These are phyloP conservation scores for Leishmania turanica DNA, from an alignment of 208 protist genomes.

Conservation along the genomic window DNA sequence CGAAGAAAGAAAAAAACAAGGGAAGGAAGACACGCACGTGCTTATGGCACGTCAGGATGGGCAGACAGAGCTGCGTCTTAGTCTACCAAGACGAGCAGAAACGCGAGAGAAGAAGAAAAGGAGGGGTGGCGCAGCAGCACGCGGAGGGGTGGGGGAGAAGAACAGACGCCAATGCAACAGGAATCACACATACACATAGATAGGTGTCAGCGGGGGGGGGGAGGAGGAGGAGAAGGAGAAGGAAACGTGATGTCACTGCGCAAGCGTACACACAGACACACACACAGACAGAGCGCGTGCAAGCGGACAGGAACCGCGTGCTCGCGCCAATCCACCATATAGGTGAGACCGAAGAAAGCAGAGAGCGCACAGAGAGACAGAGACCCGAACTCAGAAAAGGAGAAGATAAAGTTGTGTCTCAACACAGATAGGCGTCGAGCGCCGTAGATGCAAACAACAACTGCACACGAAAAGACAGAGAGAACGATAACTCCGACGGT, in stretches of 20 bases:
- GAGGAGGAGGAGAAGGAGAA: neutral
- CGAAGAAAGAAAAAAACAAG: neutral
- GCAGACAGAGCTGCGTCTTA: neutral
- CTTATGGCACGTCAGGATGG: neutral
- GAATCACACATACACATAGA: too few species aligned
- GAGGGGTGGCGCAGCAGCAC: too few species aligned
- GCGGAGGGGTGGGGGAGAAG: too few species aligned
- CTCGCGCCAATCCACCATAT: neutral
- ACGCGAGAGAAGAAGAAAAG: neutral
- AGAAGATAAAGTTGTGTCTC: neutral
- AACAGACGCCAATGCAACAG: too few species aligned
- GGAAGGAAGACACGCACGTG: neutral
- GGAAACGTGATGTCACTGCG: neutral
- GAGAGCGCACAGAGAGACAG: neutral
- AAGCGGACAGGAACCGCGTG: neutral
- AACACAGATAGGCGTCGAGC: neutral
- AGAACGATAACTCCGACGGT: neutral
- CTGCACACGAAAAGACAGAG: neutral
- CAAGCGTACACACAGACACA: neutral
- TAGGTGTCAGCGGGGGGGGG: too few species aligned
- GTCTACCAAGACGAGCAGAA: neutral
- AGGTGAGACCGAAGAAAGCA: neutral
- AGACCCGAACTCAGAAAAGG: slow-evolving; percentile 1
- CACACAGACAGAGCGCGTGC: neutral
- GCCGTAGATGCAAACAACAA: neutral